Conservation (phyloP, 1,284 basidiomycete species). For the Xerocomus amazonicus region DNA sequence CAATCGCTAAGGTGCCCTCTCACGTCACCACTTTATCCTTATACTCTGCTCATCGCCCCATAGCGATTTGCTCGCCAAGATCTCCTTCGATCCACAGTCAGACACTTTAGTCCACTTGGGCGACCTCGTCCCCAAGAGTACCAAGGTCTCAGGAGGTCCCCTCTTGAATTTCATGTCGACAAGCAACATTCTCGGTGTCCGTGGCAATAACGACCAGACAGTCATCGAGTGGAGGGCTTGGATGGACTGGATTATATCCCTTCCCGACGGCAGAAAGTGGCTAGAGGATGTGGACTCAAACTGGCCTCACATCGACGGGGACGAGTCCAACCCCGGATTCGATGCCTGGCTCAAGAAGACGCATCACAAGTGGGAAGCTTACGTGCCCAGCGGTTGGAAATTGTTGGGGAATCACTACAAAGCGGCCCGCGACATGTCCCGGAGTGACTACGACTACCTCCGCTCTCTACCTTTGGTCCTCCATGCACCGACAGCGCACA, state of each 20-base stretch:
- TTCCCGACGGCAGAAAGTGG: conserved; percentile 50
- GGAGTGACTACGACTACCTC: conserved; percentile 65
- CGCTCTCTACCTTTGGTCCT: conserved; percentile 66
- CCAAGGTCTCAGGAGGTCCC: conserved; percentile 50
- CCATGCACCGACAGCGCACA: conserved; percentile 73
- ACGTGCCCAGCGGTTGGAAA: conserved; percentile 61
- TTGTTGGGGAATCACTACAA: conserved; percentile 74
- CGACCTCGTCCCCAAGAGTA: conserved; percentile 70
- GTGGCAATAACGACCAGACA: conserved; percentile 90
- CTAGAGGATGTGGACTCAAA: conserved; percentile 44
- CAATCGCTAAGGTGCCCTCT: conserved; percentile 58
- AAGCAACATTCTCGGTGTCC: conserved; percentile 66
- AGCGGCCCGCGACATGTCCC: conserved; percentile 63
- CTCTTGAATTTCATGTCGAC: conserved; percentile 63
- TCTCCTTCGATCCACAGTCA: conserved; percentile 53
- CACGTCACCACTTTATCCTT: neutral
- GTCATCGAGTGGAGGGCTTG: conserved; percentile 85
- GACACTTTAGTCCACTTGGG: conserved; percentile 80
- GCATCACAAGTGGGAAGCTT: conserved; percentile 49
- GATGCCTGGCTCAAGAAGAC: conserved; percentile 17
- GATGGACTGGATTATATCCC: conserved; percentile 61
- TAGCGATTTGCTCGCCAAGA: conserved; percentile 59
- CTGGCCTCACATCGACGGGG: conserved; percentile 36
- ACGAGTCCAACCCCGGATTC: conserved; percentile 35
- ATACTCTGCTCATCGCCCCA: neutral